Percentiles rank a stretch among this genome's conserved stretches.
These are phyloP conservation scores for Candida dajiaensis DNA, from an alignment of 805 yeast species.

Conservation along the genomic window DNA sequence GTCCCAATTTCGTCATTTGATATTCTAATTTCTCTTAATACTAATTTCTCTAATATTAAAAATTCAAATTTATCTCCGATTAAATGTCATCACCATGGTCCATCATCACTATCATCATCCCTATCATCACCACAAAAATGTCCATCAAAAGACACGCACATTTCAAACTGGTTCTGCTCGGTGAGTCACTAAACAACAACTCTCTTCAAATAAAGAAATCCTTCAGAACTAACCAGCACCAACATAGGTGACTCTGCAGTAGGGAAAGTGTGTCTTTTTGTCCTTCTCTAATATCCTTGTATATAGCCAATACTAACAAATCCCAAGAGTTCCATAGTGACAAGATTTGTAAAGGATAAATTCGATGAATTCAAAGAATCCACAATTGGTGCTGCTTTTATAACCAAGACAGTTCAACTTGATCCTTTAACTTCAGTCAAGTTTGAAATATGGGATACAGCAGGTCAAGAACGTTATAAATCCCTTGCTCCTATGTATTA, in stretches of 20 bases:
- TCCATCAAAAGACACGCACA: background rate
- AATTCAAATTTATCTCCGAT: background rate
- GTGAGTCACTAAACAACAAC: background rate
- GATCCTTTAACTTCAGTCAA: constrained; percentile 51
- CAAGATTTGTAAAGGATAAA: constrained; percentile 65
- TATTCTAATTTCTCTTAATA: too few relatives aligned
- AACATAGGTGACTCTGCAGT: background rate
- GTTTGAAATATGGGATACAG: constrained; percentile 83
- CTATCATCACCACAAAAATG: background rate
- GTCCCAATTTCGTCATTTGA: too few relatives aligned
- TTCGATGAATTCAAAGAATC: constrained; percentile 72
- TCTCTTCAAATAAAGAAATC: too few relatives aligned
- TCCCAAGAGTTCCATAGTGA: constrained; percentile 47
- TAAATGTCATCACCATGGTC: too few relatives aligned
- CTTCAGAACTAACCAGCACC: background rate
- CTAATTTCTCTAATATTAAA: too few relatives aligned
- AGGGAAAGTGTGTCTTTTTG: background rate
- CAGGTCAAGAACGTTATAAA: constrained; percentile 78
- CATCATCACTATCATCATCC: too few relatives aligned
- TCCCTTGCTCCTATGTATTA: constrained; percentile 81
- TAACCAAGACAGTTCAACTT: constrained; percentile 60
- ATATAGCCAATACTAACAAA: background rate
- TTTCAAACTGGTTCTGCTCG: background rate
- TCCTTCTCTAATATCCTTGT: too few relatives aligned
- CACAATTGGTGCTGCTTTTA: constrained; percentile 81